Conservation (phyloP, 2,329 filamentous ascomycete species). For the Colletotrichum scovillei region DNA sequence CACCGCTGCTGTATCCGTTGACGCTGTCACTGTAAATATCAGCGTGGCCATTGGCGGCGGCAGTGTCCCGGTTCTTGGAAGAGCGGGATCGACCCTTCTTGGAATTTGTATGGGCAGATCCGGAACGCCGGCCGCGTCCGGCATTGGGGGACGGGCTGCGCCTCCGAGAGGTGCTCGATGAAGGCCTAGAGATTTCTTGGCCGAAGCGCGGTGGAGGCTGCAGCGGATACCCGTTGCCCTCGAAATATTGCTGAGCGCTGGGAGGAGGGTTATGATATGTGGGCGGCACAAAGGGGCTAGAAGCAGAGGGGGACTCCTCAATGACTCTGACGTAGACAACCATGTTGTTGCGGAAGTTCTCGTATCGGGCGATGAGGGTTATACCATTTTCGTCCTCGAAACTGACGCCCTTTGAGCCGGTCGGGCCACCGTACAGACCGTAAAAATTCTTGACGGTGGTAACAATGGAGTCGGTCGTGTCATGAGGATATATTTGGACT, state of each 20-base stretch:
- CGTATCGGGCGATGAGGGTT: conserved; percentile 93
- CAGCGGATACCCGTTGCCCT: conserved; percentile 62
- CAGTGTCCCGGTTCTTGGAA: conserved; percentile 72
- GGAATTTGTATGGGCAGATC: conserved; percentile 71
- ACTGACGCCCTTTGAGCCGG: conserved; percentile 83
- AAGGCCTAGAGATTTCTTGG: conserved; percentile 73
- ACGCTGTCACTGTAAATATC: conserved; percentile 74
- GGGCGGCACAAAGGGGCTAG: conserved; percentile 62
- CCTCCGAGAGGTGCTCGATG: conserved; percentile 77
- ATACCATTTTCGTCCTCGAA: conserved; percentile 93
- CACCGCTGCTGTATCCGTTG: conserved; percentile 88
- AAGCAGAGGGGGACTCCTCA: conserved; percentile 62
- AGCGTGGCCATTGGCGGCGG: conserved; percentile 54
- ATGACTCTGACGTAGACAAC: conserved; percentile 92
- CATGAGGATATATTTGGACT: conserved; percentile 93
- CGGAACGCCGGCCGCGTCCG: conserved; percentile 79
- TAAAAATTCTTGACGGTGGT: conserved; percentile 99
- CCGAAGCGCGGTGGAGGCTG: conserved; percentile 63
- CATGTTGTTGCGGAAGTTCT: conserved; percentile 95
- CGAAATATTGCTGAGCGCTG: conserved; percentile 65
- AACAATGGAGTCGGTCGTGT: conserved; percentile 97
- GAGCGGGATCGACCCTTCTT: conserved; percentile 79
- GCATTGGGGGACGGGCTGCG: conserved; percentile 82
- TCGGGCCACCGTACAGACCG: conserved; percentile 84
- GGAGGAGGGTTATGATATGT: conserved; percentile 63